Conservation (phyloP, 495 filamentous ascomycete species). For the Xanthoparmelia taractica region DNA sequence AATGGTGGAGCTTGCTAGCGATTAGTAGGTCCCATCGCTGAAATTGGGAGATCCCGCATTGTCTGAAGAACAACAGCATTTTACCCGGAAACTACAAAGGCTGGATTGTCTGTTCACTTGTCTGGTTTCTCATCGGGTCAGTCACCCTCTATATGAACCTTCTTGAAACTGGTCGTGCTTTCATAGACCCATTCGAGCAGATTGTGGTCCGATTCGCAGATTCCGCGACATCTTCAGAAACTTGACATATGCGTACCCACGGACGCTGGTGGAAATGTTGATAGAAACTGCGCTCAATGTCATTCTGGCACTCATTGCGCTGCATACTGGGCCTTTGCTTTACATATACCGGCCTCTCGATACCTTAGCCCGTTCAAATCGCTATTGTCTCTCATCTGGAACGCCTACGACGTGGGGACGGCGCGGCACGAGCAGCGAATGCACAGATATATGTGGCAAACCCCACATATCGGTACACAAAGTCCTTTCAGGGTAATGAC, state of each 20-base stretch:
- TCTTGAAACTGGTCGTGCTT: neutral
- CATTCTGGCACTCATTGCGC: neutral
- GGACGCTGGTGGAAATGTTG: neutral
- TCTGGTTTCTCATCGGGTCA: neutral
- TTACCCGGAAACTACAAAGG: neutral
- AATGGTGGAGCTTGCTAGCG: neutral
- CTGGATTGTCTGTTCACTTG: constrained; percentile 3
- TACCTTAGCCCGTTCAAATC: neutral
- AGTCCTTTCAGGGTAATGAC: neutral
- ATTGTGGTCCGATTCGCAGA: neutral
- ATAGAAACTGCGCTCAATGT: neutral
- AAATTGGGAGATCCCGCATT: neutral
- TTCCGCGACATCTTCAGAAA: neutral
- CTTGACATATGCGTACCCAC: neutral
- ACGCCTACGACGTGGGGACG: neutral
- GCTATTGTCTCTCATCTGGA: neutral
- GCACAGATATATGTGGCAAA: neutral
- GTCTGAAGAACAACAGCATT: neutral
- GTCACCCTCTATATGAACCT: neutral
- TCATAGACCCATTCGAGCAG: neutral
- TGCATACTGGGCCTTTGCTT: neutral
- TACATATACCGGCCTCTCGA: neutral
- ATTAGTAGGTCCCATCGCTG: neutral
- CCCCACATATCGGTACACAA: neutral
- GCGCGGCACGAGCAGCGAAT: neutral